Evolutionary conservation across 108 stramenopile species (phyloP).

Genomic region (Discostella stelligeroides): DNA sequence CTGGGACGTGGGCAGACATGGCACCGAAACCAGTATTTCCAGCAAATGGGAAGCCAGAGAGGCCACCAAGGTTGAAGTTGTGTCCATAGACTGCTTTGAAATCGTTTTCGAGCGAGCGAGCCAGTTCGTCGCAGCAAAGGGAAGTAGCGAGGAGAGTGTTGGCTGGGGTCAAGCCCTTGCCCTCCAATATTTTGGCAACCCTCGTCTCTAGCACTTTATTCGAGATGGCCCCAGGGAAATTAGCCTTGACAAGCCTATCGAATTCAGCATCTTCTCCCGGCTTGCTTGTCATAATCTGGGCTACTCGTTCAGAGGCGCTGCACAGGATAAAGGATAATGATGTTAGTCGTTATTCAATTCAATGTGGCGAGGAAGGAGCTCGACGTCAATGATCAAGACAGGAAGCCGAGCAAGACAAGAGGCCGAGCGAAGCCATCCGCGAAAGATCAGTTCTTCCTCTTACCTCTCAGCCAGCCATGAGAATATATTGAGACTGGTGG

Average conservation of each 20-base stretch:
- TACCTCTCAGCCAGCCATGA: too few relatives aligned
- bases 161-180: conserved; percentile 10
- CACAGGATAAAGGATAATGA: too few relatives aligned
- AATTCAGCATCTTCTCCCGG: background rate
- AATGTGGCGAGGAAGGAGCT: too few relatives aligned
- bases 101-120: conserved; percentile 48
- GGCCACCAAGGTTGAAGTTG: conserved; percentile 68
- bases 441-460: too few relatives aligned
- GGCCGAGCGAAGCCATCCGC: too few relatives aligned
- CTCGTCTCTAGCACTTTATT: conserved; percentile 9
- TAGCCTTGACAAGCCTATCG: conserved; percentile 8
- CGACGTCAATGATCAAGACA: too few relatives aligned
- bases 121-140: conserved; percentile 57
- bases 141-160: conserved; percentile 21
- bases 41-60: conserved; percentile 71
- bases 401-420: too few relatives aligned
- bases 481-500: too few relatives aligned
- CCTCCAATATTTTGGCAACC: conserved; percentile 12
- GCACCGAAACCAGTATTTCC: conserved; percentile 72
- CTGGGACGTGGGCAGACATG: conserved; percentile 73
- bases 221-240: conserved; percentile 16
- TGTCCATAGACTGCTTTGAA: conserved; percentile 44
- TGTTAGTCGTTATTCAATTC: too few relatives aligned
- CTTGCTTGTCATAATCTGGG: too few relatives aligned
- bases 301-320: too few relatives aligned